These are phyloP conservation scores for Babesia caballi DNA, from an alignment of 169 alveolate species.

Conservation along the genomic window DNA sequence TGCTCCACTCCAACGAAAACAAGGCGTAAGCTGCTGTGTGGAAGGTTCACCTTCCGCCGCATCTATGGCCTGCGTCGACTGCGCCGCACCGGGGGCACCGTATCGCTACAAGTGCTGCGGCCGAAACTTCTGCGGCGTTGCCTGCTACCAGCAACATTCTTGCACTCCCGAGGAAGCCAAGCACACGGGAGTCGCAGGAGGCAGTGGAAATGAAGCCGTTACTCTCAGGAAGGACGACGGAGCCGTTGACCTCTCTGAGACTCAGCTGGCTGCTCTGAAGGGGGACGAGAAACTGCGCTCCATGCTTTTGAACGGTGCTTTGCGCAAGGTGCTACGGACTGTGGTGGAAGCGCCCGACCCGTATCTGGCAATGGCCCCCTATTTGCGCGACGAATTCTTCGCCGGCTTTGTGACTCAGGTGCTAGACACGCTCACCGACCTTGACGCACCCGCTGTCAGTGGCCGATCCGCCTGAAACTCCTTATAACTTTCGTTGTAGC, in stretches of 20 bases:
- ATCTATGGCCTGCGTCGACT: conserved; percentile 44
- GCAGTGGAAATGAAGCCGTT: background rate
- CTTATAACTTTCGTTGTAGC: too few species aligned
- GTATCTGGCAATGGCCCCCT: background rate
- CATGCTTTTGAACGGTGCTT: background rate
- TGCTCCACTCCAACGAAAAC: background rate
- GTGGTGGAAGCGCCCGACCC: conserved; percentile 25
- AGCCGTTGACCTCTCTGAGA: conserved; percentile 3
- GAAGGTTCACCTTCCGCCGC: background rate
- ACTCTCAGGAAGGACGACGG: background rate
- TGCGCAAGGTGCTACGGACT: conserved; percentile 4
- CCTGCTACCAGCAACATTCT: conserved; percentile 44
- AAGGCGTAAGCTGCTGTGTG: background rate
- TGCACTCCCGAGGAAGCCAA: background rate
- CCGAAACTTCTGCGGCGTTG: conserved; percentile 38
- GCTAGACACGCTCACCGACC: conserved; percentile 3
- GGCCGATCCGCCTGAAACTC: background rate
- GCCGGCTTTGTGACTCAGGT: conserved; percentile 21
- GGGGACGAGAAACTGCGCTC: conserved; percentile 32
- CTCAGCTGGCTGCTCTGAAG: conserved; percentile 3
- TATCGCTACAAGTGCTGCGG: conserved; percentile 62
- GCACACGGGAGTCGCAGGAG: background rate
- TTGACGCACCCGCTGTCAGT: background rate
- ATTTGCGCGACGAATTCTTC: conserved; percentile 37
- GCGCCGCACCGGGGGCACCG: conserved; percentile 7